Percentiles rank a stretch among this genome's conserved stretches.
phyloP scores from a whole-genome alignment of 2,329 filamentous ascomycete species.

The Ophiostoma sp. region DNA sequence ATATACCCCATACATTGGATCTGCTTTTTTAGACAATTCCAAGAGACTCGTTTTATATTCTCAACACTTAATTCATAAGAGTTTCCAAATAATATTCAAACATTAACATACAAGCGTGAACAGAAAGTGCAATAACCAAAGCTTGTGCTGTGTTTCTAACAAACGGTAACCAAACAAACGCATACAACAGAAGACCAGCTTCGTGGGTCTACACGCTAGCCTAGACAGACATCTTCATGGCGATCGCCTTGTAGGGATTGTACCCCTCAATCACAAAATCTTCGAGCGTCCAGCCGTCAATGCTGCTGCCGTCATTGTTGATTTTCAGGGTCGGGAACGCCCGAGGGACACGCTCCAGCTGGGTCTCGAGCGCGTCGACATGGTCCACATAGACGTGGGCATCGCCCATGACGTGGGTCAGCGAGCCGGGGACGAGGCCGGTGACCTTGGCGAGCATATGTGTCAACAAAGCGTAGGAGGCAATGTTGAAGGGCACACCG shows the following conservation, averaged over 20 bases:
- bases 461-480: slow-evolving; percentile 86
- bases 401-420: slow-evolving; percentile 97
- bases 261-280: slow-evolving; percentile 89
- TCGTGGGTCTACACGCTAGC: neutral
- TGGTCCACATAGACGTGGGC: slow-evolving; percentile 97
- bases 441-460: slow-evolving; percentile 93
- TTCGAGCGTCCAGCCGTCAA: slow-evolving; percentile 87
- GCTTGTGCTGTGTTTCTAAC: slow-evolving; percentile 4
- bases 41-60: neutral
- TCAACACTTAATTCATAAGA: neutral
- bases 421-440: slow-evolving; percentile 77
- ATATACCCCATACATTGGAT: slow-evolving; percentile 19
- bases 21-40: neutral
- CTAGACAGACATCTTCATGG: slow-evolving; percentile 98
- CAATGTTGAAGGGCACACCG: slow-evolving; percentile 97
- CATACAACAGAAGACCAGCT: neutral
- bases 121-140: neutral
- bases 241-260: slow-evolving; percentile 84
- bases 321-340: slow-evolving; percentile 81
- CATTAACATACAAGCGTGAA: neutral
- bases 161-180: neutral
- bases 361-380: slow-evolving; percentile 78
- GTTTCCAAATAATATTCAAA: neutral
- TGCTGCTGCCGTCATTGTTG: slow-evolving; percentile 64
- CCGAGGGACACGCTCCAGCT: slow-evolving; percentile 76